Evolutionary conservation across 805 yeast genomes (phyloP), one percentile per base, ranked within the genome.

Genomic region (Vanderwaltozyma tropicalis): DNA sequence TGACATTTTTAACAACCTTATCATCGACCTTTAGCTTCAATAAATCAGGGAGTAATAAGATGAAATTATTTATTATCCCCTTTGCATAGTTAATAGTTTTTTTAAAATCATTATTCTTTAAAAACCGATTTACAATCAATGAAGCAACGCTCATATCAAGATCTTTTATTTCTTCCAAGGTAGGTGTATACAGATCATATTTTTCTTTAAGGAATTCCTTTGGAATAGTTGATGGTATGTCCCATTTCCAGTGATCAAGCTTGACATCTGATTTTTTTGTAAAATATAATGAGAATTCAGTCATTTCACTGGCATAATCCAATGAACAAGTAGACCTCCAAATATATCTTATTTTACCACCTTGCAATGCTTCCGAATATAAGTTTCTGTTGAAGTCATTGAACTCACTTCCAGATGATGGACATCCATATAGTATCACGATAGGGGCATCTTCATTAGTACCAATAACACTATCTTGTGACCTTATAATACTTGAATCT

Each of bases 91-190:
- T 30, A 2, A 63, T 37, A 2, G 61, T 45, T 3, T 71, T 35
- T 2, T 70, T 66, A 15, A 68, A 48, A 6, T 55, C 41, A 13
- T 48, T 41, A 2, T 64, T 41, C 1, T 47, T 30, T 2, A 53
- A 44, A 3, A 66, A 61, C 28, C 69, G 67, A 0, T 64, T 49
- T 1, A 64, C 64, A n/a, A 72, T 60, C 1, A 78, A 55, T 1
- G 77, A 66, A 0, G 80, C 72, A 1, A 95, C 94, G 56, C 87
- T 85, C 15, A 86, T 48, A 43, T 74, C 80, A 2, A 88, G 41
- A 1, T 49, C 39, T 3, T 53, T 39, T 3, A 71, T 45, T 4
- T 50, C 49, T 7, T 56, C 47, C 14, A 39, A 42, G 7, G 42
- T 36, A 3, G 48, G 45, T 26, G 44, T 32, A 31, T 46, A 31